Evolutionary conservation across 371 early-diverging fungal genomes (phyloP).

Genomic region (Mucor racemosus): DNA sequence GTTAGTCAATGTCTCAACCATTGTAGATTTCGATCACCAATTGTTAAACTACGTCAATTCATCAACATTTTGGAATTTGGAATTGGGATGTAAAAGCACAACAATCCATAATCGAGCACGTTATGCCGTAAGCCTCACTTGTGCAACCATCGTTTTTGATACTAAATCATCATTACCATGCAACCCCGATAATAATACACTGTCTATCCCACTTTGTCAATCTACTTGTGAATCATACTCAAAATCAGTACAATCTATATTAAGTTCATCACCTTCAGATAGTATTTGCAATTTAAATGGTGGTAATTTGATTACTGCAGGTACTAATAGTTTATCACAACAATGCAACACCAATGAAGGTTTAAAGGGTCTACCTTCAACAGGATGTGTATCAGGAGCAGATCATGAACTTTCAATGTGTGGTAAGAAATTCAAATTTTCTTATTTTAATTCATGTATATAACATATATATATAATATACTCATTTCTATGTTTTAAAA

Average conservation of each 20-base stretch:
- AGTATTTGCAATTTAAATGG: slow-evolving; percentile 13
- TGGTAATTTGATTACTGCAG: slow-evolving; percentile 17
- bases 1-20: slow-evolving; percentile 32
- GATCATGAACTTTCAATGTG: slow-evolving; percentile 45
- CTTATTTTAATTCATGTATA: not conserved
- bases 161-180: slow-evolving; percentile 28
- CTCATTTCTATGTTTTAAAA: no score
- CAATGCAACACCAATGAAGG: slow-evolving; percentile 35
- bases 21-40: slow-evolving; percentile 37
- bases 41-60: slow-evolving; percentile 31
- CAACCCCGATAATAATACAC: slow-evolving; percentile 22
- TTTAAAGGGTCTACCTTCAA: slow-evolving; percentile 21
- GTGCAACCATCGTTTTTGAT: slow-evolving; percentile 36
- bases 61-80: slow-evolving; percentile 29
- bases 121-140: slow-evolving; percentile 40
- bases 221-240: slow-evolving; percentile 28
- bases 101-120: slow-evolving; percentile 32
- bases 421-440: slow-evolving; percentile 25
- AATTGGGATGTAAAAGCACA: slow-evolving; percentile 32
- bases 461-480: not conserved
- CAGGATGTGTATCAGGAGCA: slow-evolving; percentile 34
- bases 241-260: slow-evolving; percentile 18
- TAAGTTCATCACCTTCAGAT: slow-evolving; percentile 10
- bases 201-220: slow-evolving; percentile 39
- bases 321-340: slow-evolving; percentile 7